Conservation (phyloP, 225 moss, liverwort and hornwort genomes). For the Pseudisothecium myosuroides region DNA sequence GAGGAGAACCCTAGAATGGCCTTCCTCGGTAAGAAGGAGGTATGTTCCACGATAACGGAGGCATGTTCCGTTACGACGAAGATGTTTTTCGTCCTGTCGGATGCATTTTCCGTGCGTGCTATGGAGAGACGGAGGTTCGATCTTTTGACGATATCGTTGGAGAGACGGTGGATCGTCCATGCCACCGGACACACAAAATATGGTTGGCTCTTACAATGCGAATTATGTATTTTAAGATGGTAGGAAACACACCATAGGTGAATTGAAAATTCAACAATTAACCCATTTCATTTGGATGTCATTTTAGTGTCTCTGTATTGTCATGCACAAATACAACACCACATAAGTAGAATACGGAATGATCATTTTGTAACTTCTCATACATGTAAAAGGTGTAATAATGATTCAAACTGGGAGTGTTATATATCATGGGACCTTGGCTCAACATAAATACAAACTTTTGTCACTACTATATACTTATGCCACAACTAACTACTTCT, state of each 20-base stretch:
- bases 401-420: not conserved
- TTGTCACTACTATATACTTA: not conserved
- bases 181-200: not conserved
- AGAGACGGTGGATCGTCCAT: not conserved
- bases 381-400: not conserved
- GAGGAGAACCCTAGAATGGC: conserved; percentile 9
- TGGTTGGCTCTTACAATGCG: not conserved
- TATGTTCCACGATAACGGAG: not conserved
- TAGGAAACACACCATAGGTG: not conserved
- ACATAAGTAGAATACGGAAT: not conserved
- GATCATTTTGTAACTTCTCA: not conserved
- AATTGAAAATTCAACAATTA: not conserved
- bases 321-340: not conserved
- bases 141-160: not conserved
- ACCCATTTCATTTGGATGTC: not conserved
- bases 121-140: not conserved
- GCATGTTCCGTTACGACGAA: not conserved
- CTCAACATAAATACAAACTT: not conserved
- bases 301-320: rapidly evolving
- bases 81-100: not conserved
- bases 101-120: not conserved
- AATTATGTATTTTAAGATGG: not conserved
- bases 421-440: rapidly evolving
- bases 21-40: not conserved
- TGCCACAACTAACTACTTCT: too few species aligned